phyloP scores from a whole-genome alignment of 2,329 filamentous ascomycete species.

The Clarireedia paspali region DNA sequence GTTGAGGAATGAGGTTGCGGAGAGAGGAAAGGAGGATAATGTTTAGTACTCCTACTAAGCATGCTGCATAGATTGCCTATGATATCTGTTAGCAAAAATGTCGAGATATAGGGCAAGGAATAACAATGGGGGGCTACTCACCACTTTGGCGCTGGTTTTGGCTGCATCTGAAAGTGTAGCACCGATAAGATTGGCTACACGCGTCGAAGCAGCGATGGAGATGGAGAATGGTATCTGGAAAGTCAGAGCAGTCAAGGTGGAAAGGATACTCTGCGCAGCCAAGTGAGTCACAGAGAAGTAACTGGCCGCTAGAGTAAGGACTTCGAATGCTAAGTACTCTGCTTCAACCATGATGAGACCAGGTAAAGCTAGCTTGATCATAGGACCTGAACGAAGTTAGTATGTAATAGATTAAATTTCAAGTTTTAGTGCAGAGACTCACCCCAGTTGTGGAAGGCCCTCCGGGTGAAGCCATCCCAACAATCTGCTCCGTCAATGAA shows the following conservation, averaged over 20 bases:
- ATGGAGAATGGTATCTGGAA: conserved; percentile 92
- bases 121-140: conserved; percentile 12
- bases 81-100: background rate
- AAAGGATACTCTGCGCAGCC: conserved; percentile 80
- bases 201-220: conserved; percentile 79
- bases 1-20: conserved; percentile 63
- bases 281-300: conserved; percentile 73
- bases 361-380: conserved; percentile 81
- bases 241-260: conserved; percentile 69
- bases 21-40: conserved; percentile 60
- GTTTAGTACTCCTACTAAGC: conserved; percentile 72
- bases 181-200: conserved; percentile 87
- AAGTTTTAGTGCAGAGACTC: conserved; percentile 2
- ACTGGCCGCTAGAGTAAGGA: conserved; percentile 74
- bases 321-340: conserved; percentile 88
- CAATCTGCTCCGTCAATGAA: conserved; percentile 66
- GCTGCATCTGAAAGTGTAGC: conserved; percentile 76
- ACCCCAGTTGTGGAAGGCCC: conserved; percentile 65
- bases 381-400: conserved; percentile 42
- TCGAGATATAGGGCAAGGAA: background rate
- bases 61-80: conserved; percentile 53
- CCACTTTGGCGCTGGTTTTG: conserved; percentile 69
- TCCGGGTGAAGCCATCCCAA: conserved; percentile 71
- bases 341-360: conserved; percentile 92
- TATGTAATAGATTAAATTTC: background rate